Evolutionary conservation across 2,329 filamentous ascomycete genomes (phyloP).

Genomic region (Purpureocillium takamizusanense): DNA sequence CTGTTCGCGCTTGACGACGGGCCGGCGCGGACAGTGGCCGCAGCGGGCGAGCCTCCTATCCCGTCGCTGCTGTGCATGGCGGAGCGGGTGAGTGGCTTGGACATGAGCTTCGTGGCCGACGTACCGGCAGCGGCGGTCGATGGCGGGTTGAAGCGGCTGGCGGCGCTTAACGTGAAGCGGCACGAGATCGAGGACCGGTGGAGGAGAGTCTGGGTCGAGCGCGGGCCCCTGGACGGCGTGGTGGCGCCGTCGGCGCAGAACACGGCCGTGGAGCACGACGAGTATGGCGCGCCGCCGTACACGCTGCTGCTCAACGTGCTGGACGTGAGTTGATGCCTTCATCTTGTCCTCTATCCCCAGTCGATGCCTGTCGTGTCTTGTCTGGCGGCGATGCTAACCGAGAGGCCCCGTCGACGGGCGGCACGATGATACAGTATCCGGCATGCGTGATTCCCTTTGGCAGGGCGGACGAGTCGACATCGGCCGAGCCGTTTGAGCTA

Average conservation of each 20-base stretch:
- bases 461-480: slow-evolving; percentile 17
- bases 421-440: slow-evolving; percentile 30
- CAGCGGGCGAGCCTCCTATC: slow-evolving; percentile 1
- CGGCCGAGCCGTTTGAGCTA: slow-evolving; percentile 5
- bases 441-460: slow-evolving; percentile 37
- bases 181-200: slow-evolving; percentile 25
- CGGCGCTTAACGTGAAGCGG: slow-evolving; percentile 10
- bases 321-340: slow-evolving; percentile 41
- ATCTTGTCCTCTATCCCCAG: no score
- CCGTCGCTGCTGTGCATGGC: neutral
- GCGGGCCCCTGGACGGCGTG: slow-evolving; percentile 39
- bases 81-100: neutral
- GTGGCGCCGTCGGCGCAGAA: slow-evolving; percentile 38
- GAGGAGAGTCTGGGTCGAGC: slow-evolving; percentile 28
- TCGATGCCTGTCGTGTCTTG: no score
- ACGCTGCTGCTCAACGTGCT: slow-evolving; percentile 42
- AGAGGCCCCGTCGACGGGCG: no score
- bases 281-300: slow-evolving; percentile 34
- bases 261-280: slow-evolving; percentile 43
- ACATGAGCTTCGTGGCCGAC: slow-evolving; percentile 4
- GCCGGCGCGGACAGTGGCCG: neutral
- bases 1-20: neutral
- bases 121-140: slow-evolving; percentile 3
- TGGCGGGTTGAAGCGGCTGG: slow-evolving; percentile 24
- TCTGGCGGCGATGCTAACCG: no score